phyloP scores from a whole-genome alignment of 2,329 filamentous ascomycete genomes.

The Sclerotinia minor region DNA sequence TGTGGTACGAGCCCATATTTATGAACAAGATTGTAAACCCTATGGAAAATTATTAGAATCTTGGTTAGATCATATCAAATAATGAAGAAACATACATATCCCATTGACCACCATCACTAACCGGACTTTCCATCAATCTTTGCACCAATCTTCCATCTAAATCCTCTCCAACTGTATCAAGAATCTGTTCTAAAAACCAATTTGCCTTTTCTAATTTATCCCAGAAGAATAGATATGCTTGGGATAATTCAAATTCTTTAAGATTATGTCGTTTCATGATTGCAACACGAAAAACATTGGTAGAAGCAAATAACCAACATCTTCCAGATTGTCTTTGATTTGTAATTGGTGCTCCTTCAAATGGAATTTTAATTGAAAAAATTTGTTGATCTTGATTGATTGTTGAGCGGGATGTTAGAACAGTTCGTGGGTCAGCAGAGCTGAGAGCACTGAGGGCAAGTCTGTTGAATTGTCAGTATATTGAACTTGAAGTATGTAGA shows the following conservation, averaged over 20 bases:
- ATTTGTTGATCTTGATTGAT: conserved; percentile 71
- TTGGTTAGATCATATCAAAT: background rate
- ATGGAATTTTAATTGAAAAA: conserved; percentile 80
- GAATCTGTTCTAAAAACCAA: conserved; percentile 81
- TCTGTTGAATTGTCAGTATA: conserved; percentile 45
- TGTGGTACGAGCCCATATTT: conserved; percentile 92
- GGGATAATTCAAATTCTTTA: conserved; percentile 78
- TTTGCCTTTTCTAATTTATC: conserved; percentile 92
- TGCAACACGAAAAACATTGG: conserved; percentile 88
- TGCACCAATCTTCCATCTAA: conserved; percentile 74
- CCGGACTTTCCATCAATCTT: conserved; percentile 64
- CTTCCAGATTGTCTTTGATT: conserved; percentile 80
- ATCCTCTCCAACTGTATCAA: conserved; percentile 70
- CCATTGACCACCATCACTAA: conserved; percentile 85
- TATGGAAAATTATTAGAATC: background rate
- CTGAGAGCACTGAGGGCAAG: conserved; percentile 75
- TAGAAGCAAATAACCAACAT: conserved; percentile 90
- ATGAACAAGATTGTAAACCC: conserved; percentile 76
- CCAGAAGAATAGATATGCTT: conserved; percentile 88
- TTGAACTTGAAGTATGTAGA: background rate
- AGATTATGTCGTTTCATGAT: conserved; percentile 82
- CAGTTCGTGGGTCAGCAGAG: conserved; percentile 62
- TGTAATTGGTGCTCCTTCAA: conserved; percentile 80
- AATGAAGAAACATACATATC: conserved; percentile 56
- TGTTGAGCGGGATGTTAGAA: conserved; percentile 64